phyloP scores from a whole-genome alignment of 805 yeast species.

The Priceomyces melissophilus region DNA sequence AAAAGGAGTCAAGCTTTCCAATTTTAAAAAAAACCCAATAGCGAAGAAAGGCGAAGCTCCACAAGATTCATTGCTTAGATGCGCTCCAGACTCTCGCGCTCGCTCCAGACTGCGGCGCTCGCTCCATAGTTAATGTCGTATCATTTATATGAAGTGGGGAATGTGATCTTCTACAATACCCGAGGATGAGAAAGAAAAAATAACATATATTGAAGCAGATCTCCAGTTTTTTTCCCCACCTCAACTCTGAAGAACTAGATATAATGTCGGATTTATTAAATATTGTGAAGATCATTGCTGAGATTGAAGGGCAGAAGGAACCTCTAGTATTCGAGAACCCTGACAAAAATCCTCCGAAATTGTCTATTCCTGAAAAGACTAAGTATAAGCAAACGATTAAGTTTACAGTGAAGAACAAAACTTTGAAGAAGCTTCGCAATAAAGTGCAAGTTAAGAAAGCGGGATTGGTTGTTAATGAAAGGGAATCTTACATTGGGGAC shows the following conservation, averaged over 20 bases:
- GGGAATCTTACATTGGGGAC: conserved; percentile 29
- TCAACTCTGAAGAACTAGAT: no score
- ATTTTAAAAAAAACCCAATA: no score
- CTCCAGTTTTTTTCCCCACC: no score
- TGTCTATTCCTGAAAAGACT: conserved; percentile 36
- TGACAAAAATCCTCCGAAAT: conserved; percentile 24
- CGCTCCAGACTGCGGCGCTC: no score
- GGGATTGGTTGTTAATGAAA: conserved; percentile 30
- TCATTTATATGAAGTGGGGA: no score
- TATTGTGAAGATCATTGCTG: conserved; percentile 27
- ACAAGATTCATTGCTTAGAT: no score
- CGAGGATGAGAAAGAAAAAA: conserved; percentile 1
- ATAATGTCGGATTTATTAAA: conserved; percentile 12
- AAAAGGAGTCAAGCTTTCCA: no score
- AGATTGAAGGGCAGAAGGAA: conserved; percentile 25
- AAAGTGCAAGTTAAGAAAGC: conserved; percentile 35
- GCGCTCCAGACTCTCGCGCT: no score
- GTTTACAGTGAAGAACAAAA: conserved; percentile 27
- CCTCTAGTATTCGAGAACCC: conserved; percentile 22
- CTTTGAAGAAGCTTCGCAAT: conserved; percentile 28
- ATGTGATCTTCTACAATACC: no score
- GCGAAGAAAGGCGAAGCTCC: no score
- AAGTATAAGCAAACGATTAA: conserved; percentile 30
- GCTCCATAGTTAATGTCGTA: no score
- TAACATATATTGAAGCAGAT: no score